Evolutionary conservation across 192 early-diverging fungal genomes (phyloP), one percentile per base, ranked within the genome.

Genomic region (Coemansia furcata): DNA sequence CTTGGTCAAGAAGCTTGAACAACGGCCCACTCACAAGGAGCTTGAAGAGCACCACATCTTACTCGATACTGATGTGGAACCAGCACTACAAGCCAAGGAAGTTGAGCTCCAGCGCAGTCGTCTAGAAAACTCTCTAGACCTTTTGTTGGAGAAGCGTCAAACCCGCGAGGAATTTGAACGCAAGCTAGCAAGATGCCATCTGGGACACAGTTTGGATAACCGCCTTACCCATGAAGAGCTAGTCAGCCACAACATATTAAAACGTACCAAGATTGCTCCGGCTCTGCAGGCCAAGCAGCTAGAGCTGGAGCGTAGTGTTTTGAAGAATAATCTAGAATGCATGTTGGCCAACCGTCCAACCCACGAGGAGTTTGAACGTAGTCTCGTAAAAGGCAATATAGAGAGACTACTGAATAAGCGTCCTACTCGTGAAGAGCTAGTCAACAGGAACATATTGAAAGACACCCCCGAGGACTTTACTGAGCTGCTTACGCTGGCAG

Each of bases 341-440:
- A 83, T 83, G 64, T 70, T 91, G 21, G 79, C 82, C 62, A 73
- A 82, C 32, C 83, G 88, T 50, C 87, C 87, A 19, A 76, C 86
- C 26, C 70, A 64, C n/a, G 76, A 83, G n/a, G 85, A 86, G 43
- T 84, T 90, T 33, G 63, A 49, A 15, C 44, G n/a, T 19, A 17
- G 44, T 19, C n/a, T n/a, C 19, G 6, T n/a, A 19, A 19, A 7
- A 8, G 19, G n/a, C n/a, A 15, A 21, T 19, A 5, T 46, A 42
- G 40, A 87, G 26, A 77, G 23, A 26, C 23, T 26, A 1, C 23
- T 26, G 23, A 26, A 26, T 26, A 26, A 26, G 23, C 23, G 23
- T 26, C 23, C 23, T 26, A 26, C 86, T 33, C 67, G 68, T 23
- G 77, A 82, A 29, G 84, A 17, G 12, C 30, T 21, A 21, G 32